A percentile compares a stretch with the other conserved stretches of the same genome.
phyloP scores from a whole-genome alignment of 2,329 filamentous ascomycete genomes.

The Lachnum nothofagi region DNA sequence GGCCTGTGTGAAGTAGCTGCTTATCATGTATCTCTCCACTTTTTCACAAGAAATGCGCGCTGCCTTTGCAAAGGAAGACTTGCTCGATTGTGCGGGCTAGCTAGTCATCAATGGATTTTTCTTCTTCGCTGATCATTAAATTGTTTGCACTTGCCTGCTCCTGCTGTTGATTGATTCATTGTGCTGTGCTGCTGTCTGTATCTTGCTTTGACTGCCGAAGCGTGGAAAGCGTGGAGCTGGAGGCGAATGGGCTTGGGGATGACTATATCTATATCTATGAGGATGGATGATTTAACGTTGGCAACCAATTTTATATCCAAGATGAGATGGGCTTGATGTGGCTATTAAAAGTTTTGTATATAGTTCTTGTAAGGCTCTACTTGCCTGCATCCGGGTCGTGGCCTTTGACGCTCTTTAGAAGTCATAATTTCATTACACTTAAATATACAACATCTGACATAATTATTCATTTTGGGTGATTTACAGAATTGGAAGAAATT shows the following conservation, averaged over 20 bases:
- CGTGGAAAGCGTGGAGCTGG: background rate
- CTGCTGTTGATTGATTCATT: no score
- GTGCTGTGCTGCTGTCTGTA: constrained; percentile 2
- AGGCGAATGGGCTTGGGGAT: background rate
- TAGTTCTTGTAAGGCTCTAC: background rate
- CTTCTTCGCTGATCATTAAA: no score
- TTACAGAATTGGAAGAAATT: no score
- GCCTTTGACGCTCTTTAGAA: background rate
- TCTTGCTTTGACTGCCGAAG: no score
- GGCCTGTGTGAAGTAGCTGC: constrained; percentile 21
- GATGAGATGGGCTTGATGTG: no score
- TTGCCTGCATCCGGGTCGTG: no score
- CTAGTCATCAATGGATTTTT: constrained; percentile 5
- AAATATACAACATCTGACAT: background rate
- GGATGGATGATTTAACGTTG: background rate
- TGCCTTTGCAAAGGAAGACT: constrained; percentile 1
- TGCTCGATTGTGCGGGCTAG: constrained; percentile 3
- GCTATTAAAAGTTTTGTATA: background rate
- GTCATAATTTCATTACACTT: background rate
- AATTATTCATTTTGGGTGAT: no score
- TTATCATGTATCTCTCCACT: constrained; percentile 16
- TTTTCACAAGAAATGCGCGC: background rate
- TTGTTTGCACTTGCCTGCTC: background rate
- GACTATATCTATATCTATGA: background rate
- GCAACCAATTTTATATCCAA: no score